Evolutionary conservation across 1,284 basidiomycete genomes (phyloP), one percentile per base, ranked within the genome.

Genomic region (Baeospora myosura): DNA sequence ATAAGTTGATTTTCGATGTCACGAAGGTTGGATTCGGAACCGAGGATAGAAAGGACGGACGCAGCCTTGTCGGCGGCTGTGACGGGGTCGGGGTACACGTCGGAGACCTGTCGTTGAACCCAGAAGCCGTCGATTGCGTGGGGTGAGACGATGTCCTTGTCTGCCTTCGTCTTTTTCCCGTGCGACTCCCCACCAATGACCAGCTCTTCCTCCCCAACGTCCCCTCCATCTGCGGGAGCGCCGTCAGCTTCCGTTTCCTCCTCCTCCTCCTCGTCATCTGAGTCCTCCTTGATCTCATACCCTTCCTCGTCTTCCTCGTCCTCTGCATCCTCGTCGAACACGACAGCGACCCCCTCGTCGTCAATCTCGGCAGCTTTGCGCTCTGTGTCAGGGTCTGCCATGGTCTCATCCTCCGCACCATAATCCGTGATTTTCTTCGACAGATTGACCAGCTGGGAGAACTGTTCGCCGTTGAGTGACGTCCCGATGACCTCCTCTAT

Each of bases 371-470:
- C 84, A 25, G 87, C 86, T 57, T 82, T 82, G 39, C 74, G 68
- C 58, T 88, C 86, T 65, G 76, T 71, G 52, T 88, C 87, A 1
- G 84, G 81, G 55, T 86, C 84, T 0, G 65, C 76, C 62, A 76
- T 73, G 10, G 71, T 65, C 59, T 91, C 89, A 47, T 93, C 90
- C 55, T 95, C 90, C 2, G 81, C 86, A 31, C 83, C 83, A 49
- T 94, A 98, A 62, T 99, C 96, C 2, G 94, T 97, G 39, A 98
- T 85, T 72, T 97, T 98, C 69, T 98, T 98, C 41, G 84, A 79
- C 34, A 98, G 70, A 53, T 74, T 87, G 50, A 97, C 71, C 35
- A 98, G 74, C 62, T 94, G 88, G 11, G 83, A 77, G 61, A 98
- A 98, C 3, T 68, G 59, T 49, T 97, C 94, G 53, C 76, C 80